Evolutionary conservation across 169 alveolate genomes (phyloP).

Genomic region (Babesia bovis): DNA sequence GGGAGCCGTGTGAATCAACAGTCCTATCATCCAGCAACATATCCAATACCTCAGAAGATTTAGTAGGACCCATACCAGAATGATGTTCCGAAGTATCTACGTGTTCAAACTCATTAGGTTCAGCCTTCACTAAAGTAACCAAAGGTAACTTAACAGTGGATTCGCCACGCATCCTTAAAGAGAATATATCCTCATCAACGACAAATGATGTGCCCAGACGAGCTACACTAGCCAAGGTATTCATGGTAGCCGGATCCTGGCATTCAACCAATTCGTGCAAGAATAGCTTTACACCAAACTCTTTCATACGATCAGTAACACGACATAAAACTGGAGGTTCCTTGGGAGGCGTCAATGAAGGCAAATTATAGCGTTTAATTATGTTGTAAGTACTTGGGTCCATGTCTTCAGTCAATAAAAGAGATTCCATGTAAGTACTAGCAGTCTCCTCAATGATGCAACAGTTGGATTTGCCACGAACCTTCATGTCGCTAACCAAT

Average conservation of each 20-base stretch:
- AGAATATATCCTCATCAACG: constrained; percentile 32
- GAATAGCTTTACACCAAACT: constrained; percentile 66
- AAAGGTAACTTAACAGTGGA: not conserved
- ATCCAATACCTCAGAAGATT: not conserved
- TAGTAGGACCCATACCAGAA: not conserved
- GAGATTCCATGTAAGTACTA: constrained; percentile 57
- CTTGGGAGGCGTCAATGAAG: constrained; percentile 62
- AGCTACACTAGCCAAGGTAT: constrained; percentile 45
- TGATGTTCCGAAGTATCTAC: not conserved
- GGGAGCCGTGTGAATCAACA: not conserved
- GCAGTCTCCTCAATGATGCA: constrained; percentile 64
- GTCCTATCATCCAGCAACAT: not conserved
- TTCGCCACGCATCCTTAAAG: not conserved
- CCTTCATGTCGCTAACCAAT: constrained; percentile 61
- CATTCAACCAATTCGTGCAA: constrained; percentile 65
- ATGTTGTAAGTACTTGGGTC: not conserved
- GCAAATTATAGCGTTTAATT: constrained; percentile 44
- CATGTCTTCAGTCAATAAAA: constrained; percentile 7
- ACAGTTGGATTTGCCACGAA: constrained; percentile 50
- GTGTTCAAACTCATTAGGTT: not conserved
- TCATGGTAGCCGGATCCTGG: constrained; percentile 41
- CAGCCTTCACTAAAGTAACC: not conserved
- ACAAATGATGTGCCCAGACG: constrained; percentile 54
- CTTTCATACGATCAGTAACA: constrained; percentile 65
- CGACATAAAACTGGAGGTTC: constrained; percentile 44